Evolutionary conservation across 257 asterid species (phyloP), one percentile per base, ranked within the genome.

Genomic region (Solanum etuberosum): DNA sequence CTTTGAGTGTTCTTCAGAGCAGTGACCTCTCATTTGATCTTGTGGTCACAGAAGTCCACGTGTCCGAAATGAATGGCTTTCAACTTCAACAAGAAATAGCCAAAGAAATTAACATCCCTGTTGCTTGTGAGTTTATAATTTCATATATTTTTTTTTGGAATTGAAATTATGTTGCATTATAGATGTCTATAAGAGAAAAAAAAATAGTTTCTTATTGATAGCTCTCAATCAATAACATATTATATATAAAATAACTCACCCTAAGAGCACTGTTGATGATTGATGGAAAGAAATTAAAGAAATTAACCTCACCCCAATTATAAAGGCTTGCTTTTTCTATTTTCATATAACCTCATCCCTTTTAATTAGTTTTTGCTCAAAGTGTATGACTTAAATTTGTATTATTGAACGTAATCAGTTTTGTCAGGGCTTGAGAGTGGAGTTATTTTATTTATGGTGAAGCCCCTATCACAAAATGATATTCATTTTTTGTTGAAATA

Each of bases 1-100:
- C 86, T 37, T 68, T 84, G 29, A 1, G 2, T 14, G 20, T 63
- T 7, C 43, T 84, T 37, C 37, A 40, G 7, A 3, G 21, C 7
- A 18, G 13, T 15, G 29, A 4, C 9, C 15, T 4, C 16, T 6
- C 27, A 14, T 38, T 63, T 14, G 78, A 63, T 40, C 9, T 84
- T 84, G 38, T 84, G 25, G 5, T 38, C 27, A n/a, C 93, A 0
- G 94, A 94, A 85, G 94, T 93, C 5, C 93, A 93, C 89, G 93
- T 93, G 94, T 93, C 94, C 0, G 92, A 90, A 76, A 90, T 94
- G 93, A 89, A 89, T 29, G 95, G 94, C 11, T 91, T 94, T 78
- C 91, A 93, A 32, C 63, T 94, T 23, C 94, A 92, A 51, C 85
- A 89, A 87, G 80, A 85, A 77, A 90, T 94, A 71, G 83, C 92